Base-by-base conservation (phyloP, 805 yeast genomes). In the Cyberlindnera suaveolens region DNA sequence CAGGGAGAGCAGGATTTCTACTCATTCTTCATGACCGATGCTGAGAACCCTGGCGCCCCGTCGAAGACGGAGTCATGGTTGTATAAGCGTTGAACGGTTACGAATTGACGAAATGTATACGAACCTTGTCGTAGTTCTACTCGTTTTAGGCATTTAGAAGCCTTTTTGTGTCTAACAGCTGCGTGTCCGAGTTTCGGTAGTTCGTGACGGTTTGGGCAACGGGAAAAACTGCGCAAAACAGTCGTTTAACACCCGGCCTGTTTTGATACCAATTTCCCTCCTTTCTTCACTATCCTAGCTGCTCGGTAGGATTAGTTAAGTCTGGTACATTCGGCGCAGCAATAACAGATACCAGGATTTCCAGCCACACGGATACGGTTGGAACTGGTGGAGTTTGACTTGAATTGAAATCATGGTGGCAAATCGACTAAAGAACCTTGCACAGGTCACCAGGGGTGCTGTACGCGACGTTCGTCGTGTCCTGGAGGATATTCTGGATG, bases 381-480 rank as follows among this genome's bases (percentile, higher is more conserved):
- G n/a, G 9, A 13, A 9, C 19, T 15, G 14, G 19, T 23, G 27
- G 27, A 31, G 17, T 10, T 15, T n/a, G 17, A 31, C 23, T n/a
- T 18, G n/a, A 13, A 15, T 16, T 35, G 9, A 17, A 26, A 35
- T 34, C 20, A 63, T 65, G 68, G 60, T 60, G 53, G 64, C 64
- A 30, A 54, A 58, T 38, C 51, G 54, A 42, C 46, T 74, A 38
- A 68, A 67, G 57, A 74, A 74, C 57, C 63, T 75, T 53, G 62
- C 73, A 31, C 62, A 74, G 45, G 64, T 67, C 46, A 64, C 77
- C 14, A 64, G 72, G 39, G 68, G 65, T 51, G 66, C 78, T 17
- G 71, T 75, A 31, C 63, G 69, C 48, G 73, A 71, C 43, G 62
- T 72, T 45, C 68, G 71, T 45, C 69, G 70, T 54, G 67, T 70